Evolutionary conservation across 2,329 filamentous ascomycete genomes (phyloP).

Genomic region (Emericellopsis atlantica): DNA sequence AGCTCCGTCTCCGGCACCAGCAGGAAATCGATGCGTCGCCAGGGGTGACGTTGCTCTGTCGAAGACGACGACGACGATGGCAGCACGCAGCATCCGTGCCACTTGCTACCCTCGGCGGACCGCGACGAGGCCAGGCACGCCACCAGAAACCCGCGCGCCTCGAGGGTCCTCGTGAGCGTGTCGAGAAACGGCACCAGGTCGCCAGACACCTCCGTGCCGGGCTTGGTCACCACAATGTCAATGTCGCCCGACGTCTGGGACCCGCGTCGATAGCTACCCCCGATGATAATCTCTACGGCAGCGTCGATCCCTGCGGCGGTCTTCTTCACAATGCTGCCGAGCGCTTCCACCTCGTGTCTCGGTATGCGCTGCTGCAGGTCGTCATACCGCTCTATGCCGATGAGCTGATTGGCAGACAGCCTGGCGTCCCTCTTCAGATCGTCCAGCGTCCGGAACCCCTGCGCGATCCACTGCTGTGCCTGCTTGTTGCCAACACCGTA

Average conservation of each 20-base stretch:
- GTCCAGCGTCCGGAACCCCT: constrained; percentile 61
- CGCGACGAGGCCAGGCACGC: constrained; percentile 49
- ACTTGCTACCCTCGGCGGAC: constrained; percentile 56
- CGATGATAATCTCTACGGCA: constrained; percentile 56
- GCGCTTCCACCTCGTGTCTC: constrained; percentile 57
- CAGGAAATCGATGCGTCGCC: constrained; percentile 76
- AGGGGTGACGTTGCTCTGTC: constrained; percentile 21
- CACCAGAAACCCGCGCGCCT: constrained; percentile 52
- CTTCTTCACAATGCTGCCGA: constrained; percentile 51
- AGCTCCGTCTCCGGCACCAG: constrained; percentile 69
- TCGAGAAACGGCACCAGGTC: constrained; percentile 52
- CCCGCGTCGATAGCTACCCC: constrained; percentile 78
- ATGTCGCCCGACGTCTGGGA: constrained; percentile 66
- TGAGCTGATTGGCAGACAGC: constrained; percentile 55
- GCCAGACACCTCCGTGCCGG: constrained; percentile 34
- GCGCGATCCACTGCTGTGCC: constrained; percentile 63
- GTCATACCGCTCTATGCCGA: constrained; percentile 69
- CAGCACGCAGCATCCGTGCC: constrained; percentile 75
- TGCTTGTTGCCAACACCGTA: constrained; percentile 65
- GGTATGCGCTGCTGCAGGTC: constrained; percentile 74
- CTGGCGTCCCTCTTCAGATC: constrained; percentile 51
- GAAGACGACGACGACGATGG: constrained; percentile 27
- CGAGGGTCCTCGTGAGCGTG: constrained; percentile 49
- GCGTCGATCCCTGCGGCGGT: constrained; percentile 49
- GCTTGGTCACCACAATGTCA: constrained; percentile 70